Base-by-base conservation (phyloP, 352 stramenopile genomes). In the Pythium catenulatum region DNA sequence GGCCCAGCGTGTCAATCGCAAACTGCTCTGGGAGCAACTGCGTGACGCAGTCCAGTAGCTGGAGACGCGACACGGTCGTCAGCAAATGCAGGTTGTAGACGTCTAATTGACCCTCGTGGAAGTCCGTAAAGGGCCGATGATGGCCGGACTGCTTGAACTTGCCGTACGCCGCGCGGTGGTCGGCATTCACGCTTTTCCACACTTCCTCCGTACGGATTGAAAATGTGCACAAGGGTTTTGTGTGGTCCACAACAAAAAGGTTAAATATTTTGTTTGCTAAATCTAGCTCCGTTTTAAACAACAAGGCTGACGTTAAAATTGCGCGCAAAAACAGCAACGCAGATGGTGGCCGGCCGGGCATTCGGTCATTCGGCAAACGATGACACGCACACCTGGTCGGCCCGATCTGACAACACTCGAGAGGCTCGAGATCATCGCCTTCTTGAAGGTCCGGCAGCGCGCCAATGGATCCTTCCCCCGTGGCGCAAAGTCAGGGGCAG, bases 151-250 rank as follows among this genome's bases (percentile, higher is more conserved):
- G n/a, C n/a, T n/a, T n/a, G n/a, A n/a, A n/a, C n/a, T n/a, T n/a
- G n/a, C n/a, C n/a, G n/a, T n/a, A n/a, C n/a, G n/a, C n/a, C n/a
- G n/a, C n/a, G n/a, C n/a, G n/a, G n/a, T n/a, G n/a, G n/a, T n/a
- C n/a, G n/a, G n/a, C n/a, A n/a, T n/a, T n/a, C n/a, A n/a, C n/a
- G n/a, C n/a, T n/a, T n/a, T n/a, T n/a, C n/a, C n/a, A n/a, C n/a
- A 76, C 66, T 76, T 76, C 66, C 66, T 76, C 66, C 30, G 66
- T 76, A 27, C 66, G 7, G 41, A 8, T 61, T 25, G 45, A 77
- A 32, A 63, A 77, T 77, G 68, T 61, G 46, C 68, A 77, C 21
- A 46, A 45, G n/a, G 45, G 68, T 77, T 77, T 77, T 77, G 46
- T 63, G 68, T 77, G 68, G 68, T 65, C 21, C 46, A 77, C 68